phyloP scores from a whole-genome alignment of 345 rosid genomes.

The Isatis tinctoria region DNA sequence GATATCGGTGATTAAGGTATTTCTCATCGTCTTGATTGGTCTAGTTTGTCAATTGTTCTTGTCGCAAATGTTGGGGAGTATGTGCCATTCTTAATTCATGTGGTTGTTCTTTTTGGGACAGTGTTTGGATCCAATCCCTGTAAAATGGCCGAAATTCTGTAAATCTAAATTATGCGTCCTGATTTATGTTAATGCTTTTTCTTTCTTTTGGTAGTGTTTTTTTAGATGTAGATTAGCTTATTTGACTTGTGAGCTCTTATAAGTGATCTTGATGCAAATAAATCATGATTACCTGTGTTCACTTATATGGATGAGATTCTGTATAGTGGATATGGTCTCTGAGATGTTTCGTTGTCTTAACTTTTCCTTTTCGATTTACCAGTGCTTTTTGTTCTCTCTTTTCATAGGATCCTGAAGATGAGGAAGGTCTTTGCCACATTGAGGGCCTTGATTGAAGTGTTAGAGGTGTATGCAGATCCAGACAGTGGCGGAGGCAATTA shows the following conservation, averaged over 20 bases:
- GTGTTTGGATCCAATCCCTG: not conserved
- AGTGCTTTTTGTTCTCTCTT: not conserved
- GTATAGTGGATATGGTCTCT: not conserved
- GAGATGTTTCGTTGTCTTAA: not conserved
- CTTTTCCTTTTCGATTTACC: slow-evolving; percentile 15
- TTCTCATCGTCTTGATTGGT: no score
- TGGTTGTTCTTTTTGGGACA: slow-evolving; percentile 12
- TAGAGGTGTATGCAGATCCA: slow-evolving; percentile 91
- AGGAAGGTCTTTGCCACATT: slow-evolving; percentile 79
- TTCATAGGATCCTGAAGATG: slow-evolving; percentile 47
- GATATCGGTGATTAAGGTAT: slow-evolving; percentile 88
- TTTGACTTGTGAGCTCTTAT: not conserved
- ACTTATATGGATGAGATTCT: slow-evolving; percentile 2
- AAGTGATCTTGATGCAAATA: not conserved
- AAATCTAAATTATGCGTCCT: not conserved
- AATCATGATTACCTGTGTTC: not conserved
- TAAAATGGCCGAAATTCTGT: not conserved
- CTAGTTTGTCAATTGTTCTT: not conserved
- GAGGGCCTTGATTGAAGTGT: slow-evolving; percentile 83
- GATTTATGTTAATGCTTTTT: not conserved
- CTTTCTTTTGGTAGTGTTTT: slow-evolving; percentile 1
- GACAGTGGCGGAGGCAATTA: slow-evolving; percentile 78
- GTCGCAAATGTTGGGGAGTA: slow-evolving; percentile 73
- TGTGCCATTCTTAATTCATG: slow-evolving; percentile 30
- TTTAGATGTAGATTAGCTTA: slow-evolving; percentile 4